Evolutionary conservation across 1,139 yeast genomes (phyloP), one percentile per base, ranked within the genome.

Genomic region (Lodderomyces margitis): DNA sequence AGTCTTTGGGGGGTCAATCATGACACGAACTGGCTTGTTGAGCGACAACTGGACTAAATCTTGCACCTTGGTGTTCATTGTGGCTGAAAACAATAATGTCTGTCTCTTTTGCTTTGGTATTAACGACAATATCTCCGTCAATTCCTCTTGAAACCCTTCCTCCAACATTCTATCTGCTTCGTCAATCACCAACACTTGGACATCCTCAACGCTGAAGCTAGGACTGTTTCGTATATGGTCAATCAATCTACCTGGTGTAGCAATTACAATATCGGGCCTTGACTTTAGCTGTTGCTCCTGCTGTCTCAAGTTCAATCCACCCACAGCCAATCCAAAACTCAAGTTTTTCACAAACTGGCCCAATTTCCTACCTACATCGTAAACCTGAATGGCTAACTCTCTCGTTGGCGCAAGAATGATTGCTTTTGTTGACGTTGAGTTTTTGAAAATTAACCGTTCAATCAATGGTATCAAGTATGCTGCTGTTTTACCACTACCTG

Each of bases 131-230:
- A 92, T 91, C 60, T 92, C 98, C 8, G 89, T 84, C 55, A 92
- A 71, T 66, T 92, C 98, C 40, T 81, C 89, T 62, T 91, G 97
- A 78, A 92, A 92, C 56, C 98, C 98, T 66, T 92, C 98, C 61
- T 92, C 99, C 54, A 92, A 75, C 98, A 92, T 92, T 70, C 99
- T 81, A 73, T 94, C 99, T 44, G 98, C 99, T 70, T 89, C 98
- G 70, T 94, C 98, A 53, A 92, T 79, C 24, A 94, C 95, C 57
- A 92, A 72, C 45, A 94, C 87, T 65, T 92, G 98, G 41, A 92
- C 91, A 19, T 83, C 75, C 53, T 92, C 98, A 38, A 91, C 95
- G 38, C 83, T 81, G 64, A 92, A 92, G 41, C 95, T 84, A 8
- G 97, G 92, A 4, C 98, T 89, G 67, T 92, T 92, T 58, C 98